Percentiles rank a stretch among this genome's conserved stretches.
These are phyloP conservation scores for Porcisia deanei DNA, from an alignment of 208 protist species.

Conservation along the genomic window DNA sequence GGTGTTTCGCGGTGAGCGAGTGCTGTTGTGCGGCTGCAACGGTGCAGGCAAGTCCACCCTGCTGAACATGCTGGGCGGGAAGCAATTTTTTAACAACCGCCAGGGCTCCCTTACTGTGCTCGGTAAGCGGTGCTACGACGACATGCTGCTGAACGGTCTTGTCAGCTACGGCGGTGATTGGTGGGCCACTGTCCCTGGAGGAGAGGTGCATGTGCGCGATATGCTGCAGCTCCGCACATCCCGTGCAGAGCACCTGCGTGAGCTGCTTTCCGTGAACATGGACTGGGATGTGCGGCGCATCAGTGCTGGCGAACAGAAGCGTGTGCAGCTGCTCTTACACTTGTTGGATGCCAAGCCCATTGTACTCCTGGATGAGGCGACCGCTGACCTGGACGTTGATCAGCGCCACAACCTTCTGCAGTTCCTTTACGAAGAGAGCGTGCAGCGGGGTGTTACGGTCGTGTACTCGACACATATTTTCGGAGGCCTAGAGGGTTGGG, in stretches of 20 bases:
- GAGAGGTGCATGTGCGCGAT: conserved; percentile 73
- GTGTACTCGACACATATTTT: conserved; percentile 95
- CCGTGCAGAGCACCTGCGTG: conserved; percentile 47
- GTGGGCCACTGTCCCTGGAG: conserved; percentile 66
- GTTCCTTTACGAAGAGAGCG: conserved; percentile 85
- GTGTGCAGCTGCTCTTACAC: conserved; percentile 87
- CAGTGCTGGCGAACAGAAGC: conserved; percentile 83
- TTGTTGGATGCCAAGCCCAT: conserved; percentile 58
- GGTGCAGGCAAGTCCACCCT: conserved; percentile 94
- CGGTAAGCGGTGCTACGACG: conserved; percentile 67
- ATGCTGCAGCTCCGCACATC: conserved; percentile 57
- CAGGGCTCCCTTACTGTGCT: conserved; percentile 60
- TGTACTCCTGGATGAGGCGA: conserved; percentile 91
- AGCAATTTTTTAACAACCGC: conserved; percentile 75
- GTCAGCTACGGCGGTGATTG: conserved; percentile 77
- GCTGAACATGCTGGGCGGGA: conserved; percentile 91
- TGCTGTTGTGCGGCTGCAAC: conserved; percentile 94
- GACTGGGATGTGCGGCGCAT: conserved; percentile 87
- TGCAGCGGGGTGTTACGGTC: conserved; percentile 75
- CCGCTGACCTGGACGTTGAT: conserved; percentile 90
- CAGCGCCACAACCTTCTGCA: conserved; percentile 78
- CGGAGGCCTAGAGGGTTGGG: conserved; percentile 88
- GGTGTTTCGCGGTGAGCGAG: conserved; percentile 59
- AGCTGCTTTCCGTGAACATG: conserved; percentile 73
- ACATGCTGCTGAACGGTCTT: conserved; percentile 75